A percentile compares a stretch with the other conserved stretches of the same genome.
Evolutionary conservation across 371 early-diverging fungal species (phyloP).

Genomic region (Mortierella sp.): DNA sequence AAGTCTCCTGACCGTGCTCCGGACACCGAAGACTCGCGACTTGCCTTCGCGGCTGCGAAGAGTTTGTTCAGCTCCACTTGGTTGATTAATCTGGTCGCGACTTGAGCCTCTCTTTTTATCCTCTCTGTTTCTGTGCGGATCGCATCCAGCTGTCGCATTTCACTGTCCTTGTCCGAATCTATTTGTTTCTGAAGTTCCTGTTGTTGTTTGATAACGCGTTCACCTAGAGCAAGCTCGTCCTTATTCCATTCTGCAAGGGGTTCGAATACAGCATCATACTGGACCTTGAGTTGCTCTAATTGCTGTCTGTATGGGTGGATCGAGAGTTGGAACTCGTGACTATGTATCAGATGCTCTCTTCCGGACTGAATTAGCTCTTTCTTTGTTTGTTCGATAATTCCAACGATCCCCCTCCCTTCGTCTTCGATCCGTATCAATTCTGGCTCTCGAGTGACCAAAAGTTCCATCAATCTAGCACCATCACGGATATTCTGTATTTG

Average conservation of each 20-base stretch:
- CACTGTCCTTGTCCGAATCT: not conserved
- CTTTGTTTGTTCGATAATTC: not conserved
- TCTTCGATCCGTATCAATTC: slow-evolving; percentile 7
- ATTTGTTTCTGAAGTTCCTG: not conserved
- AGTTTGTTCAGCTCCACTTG: slow-evolving; percentile 4
- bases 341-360: not conserved
- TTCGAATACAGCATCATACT: not conserved
- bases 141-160: slow-evolving; percentile 7
- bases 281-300: slow-evolving; percentile 8
- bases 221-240: slow-evolving; percentile 5
- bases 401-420: not conserved
- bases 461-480: slow-evolving; percentile 7
- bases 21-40: not conserved
- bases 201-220: not conserved
- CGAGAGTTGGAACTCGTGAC: slow-evolving; percentile 14
- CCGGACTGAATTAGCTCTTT: not conserved
- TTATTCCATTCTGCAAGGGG: slow-evolving; percentile 10
- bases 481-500: slow-evolving; percentile 7
- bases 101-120: not conserved
- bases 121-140: slow-evolving; percentile 13
- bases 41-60: not conserved
- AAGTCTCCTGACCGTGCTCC: not conserved
- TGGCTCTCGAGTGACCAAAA: slow-evolving; percentile 1
- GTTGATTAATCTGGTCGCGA: not conserved
- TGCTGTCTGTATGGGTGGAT: slow-evolving; percentile 8